Evolutionary conservation across 2,329 filamentous ascomycete genomes (phyloP), one percentile per base, ranked within the genome.

Genomic region (Alternaria rosae): DNA sequence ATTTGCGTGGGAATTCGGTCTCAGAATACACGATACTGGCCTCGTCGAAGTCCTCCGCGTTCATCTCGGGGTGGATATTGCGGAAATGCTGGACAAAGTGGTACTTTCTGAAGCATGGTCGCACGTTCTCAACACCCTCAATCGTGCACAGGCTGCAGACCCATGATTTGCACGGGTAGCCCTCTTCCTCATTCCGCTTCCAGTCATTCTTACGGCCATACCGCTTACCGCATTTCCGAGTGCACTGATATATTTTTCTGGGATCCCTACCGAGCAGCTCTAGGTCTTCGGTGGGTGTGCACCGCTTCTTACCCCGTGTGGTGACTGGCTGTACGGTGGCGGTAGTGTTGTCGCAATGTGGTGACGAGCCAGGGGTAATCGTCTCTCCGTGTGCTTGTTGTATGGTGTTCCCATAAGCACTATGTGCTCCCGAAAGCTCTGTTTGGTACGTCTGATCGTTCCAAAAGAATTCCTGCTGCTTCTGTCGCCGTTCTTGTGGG

Each of bases 191-290:
- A 32, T 79, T 78, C 51, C 77, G 69, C 65, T 78, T 79, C 77
- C 76, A 79, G 65, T 79, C 77, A 38, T 76, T 78, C 66, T 79
- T 79, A 7, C 76, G 73, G 7, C 74, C 75, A 62, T 78, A 79
- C 9, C 76, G 70, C 60, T 78, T 79, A 11, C 77, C 77, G 38
- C 77, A 79, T 54, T 78, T 78, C 25, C 76, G 45, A 7, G 77
- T 79, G 60, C 77, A 79, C 47, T 79, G 77, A 59, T 77, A 79
- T 42, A 79, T 76, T 30, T 79, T 79, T 51, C 71, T 77, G 10
- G 74, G 60, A 51, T 79, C 76, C 38, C 76, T 61, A 43, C 65
- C 54, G 23, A 79, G 65, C 21, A 77, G 38, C 42, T 74, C 69
- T 6, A 62, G 67, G 45, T 77, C 70, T 9, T 73, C 63, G 30